phyloP scores from a whole-genome alignment of 2,329 filamentous ascomycete species.

The Trichophyton benhamiae region DNA sequence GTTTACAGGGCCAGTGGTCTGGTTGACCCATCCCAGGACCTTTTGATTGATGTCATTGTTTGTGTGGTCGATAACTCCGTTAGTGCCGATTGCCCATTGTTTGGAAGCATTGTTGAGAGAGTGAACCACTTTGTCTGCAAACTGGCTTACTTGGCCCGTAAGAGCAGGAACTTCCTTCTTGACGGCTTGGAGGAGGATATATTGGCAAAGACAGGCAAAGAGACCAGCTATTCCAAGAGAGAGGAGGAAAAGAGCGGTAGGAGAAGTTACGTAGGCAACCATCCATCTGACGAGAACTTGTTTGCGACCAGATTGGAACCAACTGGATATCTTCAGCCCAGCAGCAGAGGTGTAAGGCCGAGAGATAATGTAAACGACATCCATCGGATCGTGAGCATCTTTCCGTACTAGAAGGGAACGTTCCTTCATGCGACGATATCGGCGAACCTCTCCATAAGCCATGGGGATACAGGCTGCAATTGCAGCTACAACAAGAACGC shows the following conservation, averaged over 20 bases:
- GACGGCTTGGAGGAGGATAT: constrained; percentile 59
- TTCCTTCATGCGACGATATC: constrained; percentile 61
- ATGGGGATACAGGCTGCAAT: constrained; percentile 63
- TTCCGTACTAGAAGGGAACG: constrained; percentile 54
- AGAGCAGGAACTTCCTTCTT: constrained; percentile 65
- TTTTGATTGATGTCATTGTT: constrained; percentile 67
- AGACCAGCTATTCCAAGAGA: constrained; percentile 71
- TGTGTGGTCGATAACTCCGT: constrained; percentile 54
- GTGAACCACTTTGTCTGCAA: constrained; percentile 64
- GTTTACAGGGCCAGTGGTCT: constrained; percentile 71
- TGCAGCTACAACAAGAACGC: constrained; percentile 59
- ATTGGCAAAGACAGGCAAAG: constrained; percentile 72
- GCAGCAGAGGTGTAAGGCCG: constrained; percentile 61
- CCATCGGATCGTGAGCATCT: constrained; percentile 64
- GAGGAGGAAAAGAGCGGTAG: constrained; percentile 74
- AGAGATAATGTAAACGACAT: constrained; percentile 77
- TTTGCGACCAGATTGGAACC: constrained; percentile 49
- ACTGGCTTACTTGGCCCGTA: constrained; percentile 60
- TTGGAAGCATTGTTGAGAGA: constrained; percentile 60
- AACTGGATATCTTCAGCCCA: constrained; percentile 58
- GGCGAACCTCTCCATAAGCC: constrained; percentile 65
- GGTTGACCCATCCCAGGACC: constrained; percentile 76
- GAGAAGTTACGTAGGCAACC: constrained; percentile 74
- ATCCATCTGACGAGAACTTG: constrained; percentile 71
- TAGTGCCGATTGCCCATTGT: constrained; percentile 65